Evolutionary conservation across 768 basidiomycete species (phyloP), one percentile per base, ranked within the genome.

Genomic region (Heimioporus sp.): DNA sequence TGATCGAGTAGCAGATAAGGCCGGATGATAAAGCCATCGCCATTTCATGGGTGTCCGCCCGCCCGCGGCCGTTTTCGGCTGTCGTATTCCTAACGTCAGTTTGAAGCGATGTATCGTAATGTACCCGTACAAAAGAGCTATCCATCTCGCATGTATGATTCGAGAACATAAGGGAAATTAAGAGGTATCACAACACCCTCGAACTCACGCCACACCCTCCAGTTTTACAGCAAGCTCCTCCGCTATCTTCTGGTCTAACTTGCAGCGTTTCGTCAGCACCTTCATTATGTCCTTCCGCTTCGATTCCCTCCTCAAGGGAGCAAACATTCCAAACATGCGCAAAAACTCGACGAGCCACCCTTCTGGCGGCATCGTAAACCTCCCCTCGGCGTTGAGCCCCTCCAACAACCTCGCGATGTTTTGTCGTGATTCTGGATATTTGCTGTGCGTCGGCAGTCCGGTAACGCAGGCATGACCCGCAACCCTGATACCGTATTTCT

Each of bases 401-500:
- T 35, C 41, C 48, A 69, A 50, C 46, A 69, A 17, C 1, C 7
- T 38, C 16, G 24, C 11, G 17, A 69, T 54, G 36, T 62, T 61
- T 4, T 19, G 21, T 13, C 47, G 55, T 8, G 67, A 69, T 39
- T 62, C 53, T 8, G 20, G 31, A 28, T 71, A 69, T 46, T 69
- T 71, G 46, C 46, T 59, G 46, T 65, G 65, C 34, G 49, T 53
- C n/a, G 59, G 57, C 16, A 67, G 52, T 2, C 66, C 69, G 16
- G 72, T 73, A 17, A 73, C 68, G 57, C 71, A 72, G 21, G 72
- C 72, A 31, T 72, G 70, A 12, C 53, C 65, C 0, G 57, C 59
- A 40, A 62, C 60, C 7, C 54, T 50, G 57, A 72, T 66, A 13
- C 64, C 60, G 15, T 66, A 61, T 24, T 52, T 60, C 1, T 56